phyloP scores from a whole-genome alignment of 2,329 filamentous ascomycete species.

The Neofusicoccum sp. region DNA sequence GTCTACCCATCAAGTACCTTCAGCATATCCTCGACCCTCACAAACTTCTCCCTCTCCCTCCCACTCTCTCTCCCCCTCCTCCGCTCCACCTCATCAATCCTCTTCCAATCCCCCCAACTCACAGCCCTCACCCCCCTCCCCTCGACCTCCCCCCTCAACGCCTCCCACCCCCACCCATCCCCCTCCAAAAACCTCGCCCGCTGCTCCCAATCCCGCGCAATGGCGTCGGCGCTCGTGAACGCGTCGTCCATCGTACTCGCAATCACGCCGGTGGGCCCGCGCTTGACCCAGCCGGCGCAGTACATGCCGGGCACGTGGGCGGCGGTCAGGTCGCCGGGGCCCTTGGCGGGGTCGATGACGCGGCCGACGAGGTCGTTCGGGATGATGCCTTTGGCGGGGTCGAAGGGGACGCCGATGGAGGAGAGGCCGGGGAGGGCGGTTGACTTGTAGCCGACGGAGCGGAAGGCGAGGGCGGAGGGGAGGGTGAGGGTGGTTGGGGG shows the following conservation, averaged over 20 bases:
- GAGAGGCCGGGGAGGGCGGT: conserved; percentile 71
- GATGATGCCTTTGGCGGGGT: conserved; percentile 70
- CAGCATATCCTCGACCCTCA: conserved; percentile 58
- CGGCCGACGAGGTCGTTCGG: conserved; percentile 79
- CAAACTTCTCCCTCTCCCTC: conserved; percentile 73
- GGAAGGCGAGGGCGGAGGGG: conserved; percentile 72
- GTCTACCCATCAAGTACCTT: conserved; percentile 36
- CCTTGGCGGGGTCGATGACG: conserved; percentile 48
- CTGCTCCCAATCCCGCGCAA: conserved; percentile 71
- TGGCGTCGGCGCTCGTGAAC: conserved; percentile 81
- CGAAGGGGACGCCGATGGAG: conserved; percentile 74
- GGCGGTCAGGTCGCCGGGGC: conserved; percentile 42
- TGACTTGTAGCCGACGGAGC: conserved; percentile 93
- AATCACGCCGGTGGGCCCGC: conserved; percentile 91
- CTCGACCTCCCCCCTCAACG: conserved; percentile 61
- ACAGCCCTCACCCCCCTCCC: conserved; percentile 61
- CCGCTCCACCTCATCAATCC: conserved; percentile 77
- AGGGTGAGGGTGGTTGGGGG: conserved; percentile 45
- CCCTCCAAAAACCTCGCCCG: conserved; percentile 46
- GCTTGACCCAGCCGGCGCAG: conserved; percentile 94
- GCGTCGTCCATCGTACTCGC: conserved; percentile 95
- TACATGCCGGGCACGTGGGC: conserved; percentile 72
- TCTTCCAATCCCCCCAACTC: conserved; percentile 81
- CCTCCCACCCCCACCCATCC: conserved; percentile 70
- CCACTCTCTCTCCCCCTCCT: conserved; percentile 63